Evolutionary conservation across 495 filamentous ascomycete species (phyloP).

Genomic region (Neurospora sp.): DNA sequence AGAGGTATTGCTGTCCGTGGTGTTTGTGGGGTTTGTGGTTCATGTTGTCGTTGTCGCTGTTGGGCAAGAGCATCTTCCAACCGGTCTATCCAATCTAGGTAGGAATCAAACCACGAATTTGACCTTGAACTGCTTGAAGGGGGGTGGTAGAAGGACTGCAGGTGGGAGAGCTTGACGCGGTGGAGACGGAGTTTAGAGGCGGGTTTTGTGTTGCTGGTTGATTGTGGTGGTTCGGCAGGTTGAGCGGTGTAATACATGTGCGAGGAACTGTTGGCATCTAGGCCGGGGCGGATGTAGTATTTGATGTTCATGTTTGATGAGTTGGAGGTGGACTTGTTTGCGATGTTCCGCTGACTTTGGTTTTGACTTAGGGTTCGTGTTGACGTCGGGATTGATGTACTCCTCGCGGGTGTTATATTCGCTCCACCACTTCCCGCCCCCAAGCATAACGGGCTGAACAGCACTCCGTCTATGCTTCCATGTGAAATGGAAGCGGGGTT

Average conservation of each 20-base stretch:
- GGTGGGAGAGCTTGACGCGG: not conserved
- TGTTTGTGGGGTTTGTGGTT: not conserved
- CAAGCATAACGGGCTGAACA: not conserved
- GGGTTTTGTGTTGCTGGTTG: not conserved
- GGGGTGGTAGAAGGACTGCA: not conserved
- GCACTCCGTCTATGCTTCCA: not conserved
- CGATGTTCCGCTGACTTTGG: not conserved
- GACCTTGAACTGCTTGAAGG: not conserved
- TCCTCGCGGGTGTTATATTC: not conserved
- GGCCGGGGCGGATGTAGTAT: not conserved
- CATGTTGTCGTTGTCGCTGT: not conserved
- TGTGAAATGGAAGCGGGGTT: not conserved
- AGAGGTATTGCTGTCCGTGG: not conserved
- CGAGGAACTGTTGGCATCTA: not conserved
- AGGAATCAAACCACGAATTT: slow-evolving; percentile 6
- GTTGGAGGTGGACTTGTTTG: not conserved
- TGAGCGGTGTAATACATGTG: not conserved
- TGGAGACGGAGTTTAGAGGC: not conserved
- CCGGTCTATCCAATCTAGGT: slow-evolving; percentile 9
- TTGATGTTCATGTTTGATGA: not conserved
- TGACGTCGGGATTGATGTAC: not conserved
- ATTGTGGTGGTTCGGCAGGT: too few species aligned
- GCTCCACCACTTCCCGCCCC: not conserved
- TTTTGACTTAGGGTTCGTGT: not conserved
- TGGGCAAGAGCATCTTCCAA: not conserved